Conservation (phyloP, 2,329 filamentous ascomycete genomes). For the Periconia macrospinosa region DNA sequence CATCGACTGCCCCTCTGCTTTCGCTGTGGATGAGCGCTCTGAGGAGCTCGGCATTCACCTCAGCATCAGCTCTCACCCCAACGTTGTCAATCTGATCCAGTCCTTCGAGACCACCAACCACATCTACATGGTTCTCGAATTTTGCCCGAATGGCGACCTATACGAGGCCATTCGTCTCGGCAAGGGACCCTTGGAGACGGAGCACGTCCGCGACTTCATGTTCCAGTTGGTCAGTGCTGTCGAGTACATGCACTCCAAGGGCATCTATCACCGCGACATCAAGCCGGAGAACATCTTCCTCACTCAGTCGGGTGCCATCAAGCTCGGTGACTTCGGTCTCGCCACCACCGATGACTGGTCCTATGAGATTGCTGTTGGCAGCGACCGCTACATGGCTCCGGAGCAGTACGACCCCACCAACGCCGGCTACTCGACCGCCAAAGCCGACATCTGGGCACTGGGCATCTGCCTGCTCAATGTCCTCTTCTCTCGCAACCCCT, state of each 20-base stretch:
- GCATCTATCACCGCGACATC: slow-evolving; percentile 95
- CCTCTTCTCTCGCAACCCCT: slow-evolving; percentile 94
- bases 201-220: slow-evolving; percentile 98
- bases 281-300: slow-evolving; percentile 99
- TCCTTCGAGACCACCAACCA: slow-evolving; percentile 92
- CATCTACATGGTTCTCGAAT: slow-evolving; percentile 90
- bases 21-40: slow-evolving; percentile 79
- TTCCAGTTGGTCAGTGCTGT: slow-evolving; percentile 88
- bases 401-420: slow-evolving; percentile 93
- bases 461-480: slow-evolving; percentile 96
- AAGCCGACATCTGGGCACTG: slow-evolving; percentile 96
- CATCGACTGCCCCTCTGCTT: slow-evolving; percentile 60
- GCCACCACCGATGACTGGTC: slow-evolving; percentile 90
- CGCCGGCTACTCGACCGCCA: slow-evolving; percentile 85
- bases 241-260: slow-evolving; percentile 85
- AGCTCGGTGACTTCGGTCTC: slow-evolving; percentile 94
- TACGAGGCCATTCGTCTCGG: slow-evolving; percentile 95
- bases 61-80: slow-evolving; percentile 76
- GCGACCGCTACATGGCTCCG: slow-evolving; percentile 98
- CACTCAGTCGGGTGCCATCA: slow-evolving; percentile 82
- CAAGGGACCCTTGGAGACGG: slow-evolving; percentile 87
- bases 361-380: slow-evolving; percentile 89
- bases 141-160: slow-evolving; percentile 90
- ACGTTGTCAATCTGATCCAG: slow-evolving; percentile 90
- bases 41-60: slow-evolving; percentile 81